These are phyloP conservation scores for Aureobasidium sp. DNA, from an alignment of 2,329 filamentous ascomycete genomes.

Conservation along the genomic window DNA sequence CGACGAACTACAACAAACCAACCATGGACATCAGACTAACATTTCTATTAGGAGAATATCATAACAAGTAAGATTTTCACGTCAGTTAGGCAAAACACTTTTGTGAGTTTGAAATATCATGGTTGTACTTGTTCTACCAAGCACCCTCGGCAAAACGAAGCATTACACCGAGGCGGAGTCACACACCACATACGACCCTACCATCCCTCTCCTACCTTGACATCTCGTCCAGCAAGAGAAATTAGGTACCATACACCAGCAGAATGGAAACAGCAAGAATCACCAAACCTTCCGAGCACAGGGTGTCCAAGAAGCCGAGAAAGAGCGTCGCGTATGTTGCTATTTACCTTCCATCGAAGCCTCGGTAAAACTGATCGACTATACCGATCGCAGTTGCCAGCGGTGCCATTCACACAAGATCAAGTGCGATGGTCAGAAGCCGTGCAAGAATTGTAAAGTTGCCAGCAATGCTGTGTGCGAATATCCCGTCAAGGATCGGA, in stretches of 20 bases:
- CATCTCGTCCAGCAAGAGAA: background rate
- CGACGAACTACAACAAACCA: background rate
- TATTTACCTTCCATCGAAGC: background rate
- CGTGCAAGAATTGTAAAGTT: slow-evolving; percentile 25
- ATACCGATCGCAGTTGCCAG: slow-evolving; percentile 5
- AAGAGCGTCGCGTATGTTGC: slow-evolving; percentile 2
- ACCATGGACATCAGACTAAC: background rate
- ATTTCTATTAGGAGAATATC: background rate
- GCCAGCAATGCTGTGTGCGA: slow-evolving; percentile 17
- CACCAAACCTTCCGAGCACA: background rate
- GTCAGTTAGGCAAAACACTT: no score
- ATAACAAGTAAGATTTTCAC: background rate
- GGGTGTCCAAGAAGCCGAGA: slow-evolving; percentile 2
- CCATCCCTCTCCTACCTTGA: background rate
- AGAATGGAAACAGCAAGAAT: background rate
- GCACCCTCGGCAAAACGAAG: background rate
- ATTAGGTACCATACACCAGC: no score
- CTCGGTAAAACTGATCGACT: background rate
- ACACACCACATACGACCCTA: background rate
- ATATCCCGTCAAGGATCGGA: slow-evolving; percentile 24
- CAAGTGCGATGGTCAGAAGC: slow-evolving; percentile 27
- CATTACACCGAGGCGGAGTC: slow-evolving; percentile 1
- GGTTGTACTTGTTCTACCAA: background rate
- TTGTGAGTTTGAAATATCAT: no score
- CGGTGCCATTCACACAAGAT: slow-evolving; percentile 21